These are phyloP conservation scores for Lindgomyces ingoldianus DNA, from an alignment of 495 filamentous ascomycete species.

Conservation along the genomic window DNA sequence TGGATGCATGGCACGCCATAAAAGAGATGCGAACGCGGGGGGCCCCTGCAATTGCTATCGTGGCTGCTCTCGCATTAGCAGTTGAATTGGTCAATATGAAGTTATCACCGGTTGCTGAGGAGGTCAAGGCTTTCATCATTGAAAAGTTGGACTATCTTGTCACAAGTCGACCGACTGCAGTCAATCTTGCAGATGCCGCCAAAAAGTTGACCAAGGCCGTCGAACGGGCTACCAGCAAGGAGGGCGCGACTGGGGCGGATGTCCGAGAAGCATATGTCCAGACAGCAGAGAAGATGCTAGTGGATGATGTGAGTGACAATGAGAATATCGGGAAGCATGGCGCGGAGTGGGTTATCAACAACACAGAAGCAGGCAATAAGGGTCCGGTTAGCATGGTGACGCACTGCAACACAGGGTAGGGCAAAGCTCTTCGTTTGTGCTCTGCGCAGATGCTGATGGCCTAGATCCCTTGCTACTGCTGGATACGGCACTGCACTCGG, in stretches of 20 bases:
- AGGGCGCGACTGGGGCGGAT: conserved; percentile 46
- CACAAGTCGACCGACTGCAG: conserved; percentile 86
- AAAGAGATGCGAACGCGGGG: conserved; percentile 91
- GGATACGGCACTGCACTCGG: conserved; percentile 95
- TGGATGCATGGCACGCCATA: conserved; percentile 91
- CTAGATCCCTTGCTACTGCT: conserved; percentile 86
- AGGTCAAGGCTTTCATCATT: conserved; percentile 66
- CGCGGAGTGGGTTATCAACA: conserved; percentile 73
- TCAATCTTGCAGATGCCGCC: conserved; percentile 90
- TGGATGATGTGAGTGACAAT: conserved; percentile 85
- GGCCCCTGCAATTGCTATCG: conserved; percentile 95
- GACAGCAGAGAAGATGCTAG: conserved; percentile 82
- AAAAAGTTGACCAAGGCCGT: conserved; percentile 68
- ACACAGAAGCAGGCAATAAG: conserved; percentile 44
- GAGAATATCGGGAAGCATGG: conserved; percentile 78
- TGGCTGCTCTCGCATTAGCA: conserved; percentile 83
- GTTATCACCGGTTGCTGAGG: conserved; percentile 51
- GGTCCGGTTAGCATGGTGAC: conserved; percentile 73
- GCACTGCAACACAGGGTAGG: conserved; percentile 94
- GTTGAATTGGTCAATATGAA: conserved; percentile 62
- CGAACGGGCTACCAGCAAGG: conserved; percentile 43
- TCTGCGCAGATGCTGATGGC: conserved; percentile 30
- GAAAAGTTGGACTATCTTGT: conserved; percentile 79
- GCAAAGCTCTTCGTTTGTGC: background rate
- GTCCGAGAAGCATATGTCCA: conserved; percentile 68